These are phyloP conservation scores for Paraconiothyrium sp. DNA, from an alignment of 2,329 filamentous ascomycete genomes.

Conservation along the genomic window DNA sequence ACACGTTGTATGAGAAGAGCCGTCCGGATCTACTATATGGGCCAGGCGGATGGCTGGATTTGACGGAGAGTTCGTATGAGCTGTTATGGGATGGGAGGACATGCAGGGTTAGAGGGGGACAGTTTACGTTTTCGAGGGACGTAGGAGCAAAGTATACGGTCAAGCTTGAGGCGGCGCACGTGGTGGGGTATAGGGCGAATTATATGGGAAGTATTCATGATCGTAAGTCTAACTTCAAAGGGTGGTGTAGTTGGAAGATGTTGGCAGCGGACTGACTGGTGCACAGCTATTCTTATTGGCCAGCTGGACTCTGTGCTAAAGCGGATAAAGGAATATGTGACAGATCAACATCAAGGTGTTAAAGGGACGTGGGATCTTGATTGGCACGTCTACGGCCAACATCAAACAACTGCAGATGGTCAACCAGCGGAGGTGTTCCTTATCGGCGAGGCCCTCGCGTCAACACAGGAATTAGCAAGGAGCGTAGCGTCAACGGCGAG, in stretches of 20 bases:
- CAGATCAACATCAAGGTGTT: slow-evolving; percentile 21
- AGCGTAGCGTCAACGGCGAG: slow-evolving; percentile 55
- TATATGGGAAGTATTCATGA: slow-evolving; percentile 60
- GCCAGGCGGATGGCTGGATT: slow-evolving; percentile 60
- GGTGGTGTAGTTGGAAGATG: neutral
- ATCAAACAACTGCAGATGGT: slow-evolving; percentile 44
- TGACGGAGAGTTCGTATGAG: slow-evolving; percentile 55
- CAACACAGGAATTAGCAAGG: slow-evolving; percentile 57
- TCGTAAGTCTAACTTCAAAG: slow-evolving; percentile 20
- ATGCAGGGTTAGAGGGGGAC: slow-evolving; percentile 53
- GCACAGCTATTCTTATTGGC: slow-evolving; percentile 34
- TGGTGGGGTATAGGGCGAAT: slow-evolving; percentile 56
- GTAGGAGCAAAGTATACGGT: slow-evolving; percentile 52
- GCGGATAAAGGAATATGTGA: slow-evolving; percentile 23
- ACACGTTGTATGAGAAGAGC: slow-evolving; percentile 65
- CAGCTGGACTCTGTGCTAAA: slow-evolving; percentile 27
- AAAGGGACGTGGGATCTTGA: slow-evolving; percentile 50
- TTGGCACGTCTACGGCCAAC: slow-evolving; percentile 59
- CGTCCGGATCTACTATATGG: slow-evolving; percentile 61
- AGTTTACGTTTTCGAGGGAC: slow-evolving; percentile 38
- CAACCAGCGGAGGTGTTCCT: slow-evolving; percentile 57
- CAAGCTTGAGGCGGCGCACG: slow-evolving; percentile 60
- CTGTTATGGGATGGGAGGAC: slow-evolving; percentile 51
- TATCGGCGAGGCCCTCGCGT: slow-evolving; percentile 58
- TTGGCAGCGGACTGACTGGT: slow-evolving; percentile 4